These are phyloP conservation scores for Populus tomentosa DNA, from an alignment of 441 rosid genomes.

Conservation along the genomic window DNA sequence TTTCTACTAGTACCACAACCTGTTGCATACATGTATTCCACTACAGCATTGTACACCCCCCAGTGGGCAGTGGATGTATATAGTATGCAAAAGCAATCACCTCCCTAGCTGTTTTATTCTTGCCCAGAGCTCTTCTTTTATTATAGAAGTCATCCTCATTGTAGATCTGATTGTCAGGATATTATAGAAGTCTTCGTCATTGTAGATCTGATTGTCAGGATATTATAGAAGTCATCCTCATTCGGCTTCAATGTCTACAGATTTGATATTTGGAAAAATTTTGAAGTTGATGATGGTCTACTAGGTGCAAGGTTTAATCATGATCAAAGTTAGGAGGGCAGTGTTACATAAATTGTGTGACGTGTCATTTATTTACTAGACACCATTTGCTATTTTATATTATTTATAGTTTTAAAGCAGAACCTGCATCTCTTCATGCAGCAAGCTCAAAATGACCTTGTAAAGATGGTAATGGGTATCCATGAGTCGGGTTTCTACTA, in stretches of 20 bases:
- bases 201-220: constrained; percentile 7
- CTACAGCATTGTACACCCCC: neutral
- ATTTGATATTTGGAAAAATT: neutral
- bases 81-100: neutral
- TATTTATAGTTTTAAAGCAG: neutral
- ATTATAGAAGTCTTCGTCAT: too few species aligned
- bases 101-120: neutral
- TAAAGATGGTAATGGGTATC: too few species aligned
- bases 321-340: neutral
- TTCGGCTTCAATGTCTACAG: neutral
- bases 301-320: neutral
- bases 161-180: too few species aligned
- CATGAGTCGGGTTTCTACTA: neutral
- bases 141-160: neutral
- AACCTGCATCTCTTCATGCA: neutral
- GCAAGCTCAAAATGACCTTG: constrained; percentile 13
- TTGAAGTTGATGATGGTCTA: neutral
- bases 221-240: neutral
- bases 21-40: constrained; percentile 18
- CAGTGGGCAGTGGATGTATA: neutral
- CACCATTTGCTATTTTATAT: neutral
- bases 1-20: constrained; percentile 1
- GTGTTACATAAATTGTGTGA: neutral
- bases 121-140: neutral
- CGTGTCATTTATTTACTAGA: neutral